Evolutionary conservation across 768 basidiomycete species (phyloP), one percentile per base, ranked within the genome.

Genomic region (Rhodotorula diobovata): DNA sequence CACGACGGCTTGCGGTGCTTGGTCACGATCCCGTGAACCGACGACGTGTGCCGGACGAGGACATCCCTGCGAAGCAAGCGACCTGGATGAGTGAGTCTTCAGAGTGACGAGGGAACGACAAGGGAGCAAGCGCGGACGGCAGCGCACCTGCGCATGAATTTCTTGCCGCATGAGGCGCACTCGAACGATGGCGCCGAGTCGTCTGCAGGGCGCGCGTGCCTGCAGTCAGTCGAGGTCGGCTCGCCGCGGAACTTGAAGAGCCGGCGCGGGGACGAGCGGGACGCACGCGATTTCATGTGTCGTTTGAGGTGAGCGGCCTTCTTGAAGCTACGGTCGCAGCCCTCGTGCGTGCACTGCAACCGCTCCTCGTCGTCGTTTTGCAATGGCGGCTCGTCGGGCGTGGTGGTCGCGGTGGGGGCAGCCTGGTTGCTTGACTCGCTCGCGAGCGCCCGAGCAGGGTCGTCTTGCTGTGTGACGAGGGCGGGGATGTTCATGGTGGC

Each of bases 221-320:
- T n/a, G n/a, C n/a, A n/a, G n/a, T n/a, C n/a, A n/a, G n/a, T n/a
- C 25, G 28, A 37, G 21, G 23, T 39, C 25, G 16, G 23, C 25
- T 11, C 14, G 41, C 41, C 25, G 35, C 1, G 21, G 11, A 2
- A 4, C 10, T 30, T 7, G 20, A 15, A 30, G 51, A 18, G 30
- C n/a, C 8, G 30, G 51, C 3, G 15, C 15, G 30, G 8, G n/a
- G 12, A 18, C 9, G 51, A 53, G 51, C n/a, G 8, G 30, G n/a
- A 58, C 57, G 57, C 57, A 58, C 57, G 46, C 39, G 57, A 41
- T 28, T 58, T 58, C 15, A n/a, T n/a, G 28, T 58, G 57, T 4
- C 57, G 57, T 1, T 20, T 41, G 11, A 39, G 57, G 28, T 58
- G 57, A 10, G 37, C 39, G 12, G 16, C 3, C 28, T 58, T 58